Evolutionary conservation across 129 eudicot species (phyloP), one percentile per base, ranked within the genome.

Genomic region (Ambrosia artemisiifolia): DNA sequence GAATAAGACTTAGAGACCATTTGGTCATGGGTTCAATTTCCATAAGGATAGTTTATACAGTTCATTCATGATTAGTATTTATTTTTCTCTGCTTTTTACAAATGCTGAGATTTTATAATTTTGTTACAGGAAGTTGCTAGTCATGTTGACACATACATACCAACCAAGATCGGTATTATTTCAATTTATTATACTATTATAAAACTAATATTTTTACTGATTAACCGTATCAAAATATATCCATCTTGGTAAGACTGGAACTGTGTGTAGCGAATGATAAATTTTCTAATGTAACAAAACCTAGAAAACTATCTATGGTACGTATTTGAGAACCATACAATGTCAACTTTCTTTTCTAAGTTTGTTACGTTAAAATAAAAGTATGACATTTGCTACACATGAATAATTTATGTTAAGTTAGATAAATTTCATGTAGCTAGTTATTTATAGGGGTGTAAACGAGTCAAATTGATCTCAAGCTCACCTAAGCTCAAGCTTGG

Each of bases 131-230:
- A n/a, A 11, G 42, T 10, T 11, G 18, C 73, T 7, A 28, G 57
- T n/a, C n/a, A n/a, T 28, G 18, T 1, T 16, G 14, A 28, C 72
- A 19, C 56, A 11, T 63, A 64, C 10, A 0, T 65, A 8, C 63
- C 71, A 55, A 9, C 56, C 63, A 63, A 49, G 51, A 63, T 62
- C 7, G 78, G 78, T 63, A 51, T 48, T 4, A 36, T 35, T 73
- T 30, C n/a, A 34, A 33, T 9, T 59, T 17, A n/a, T 40, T 43
- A 14, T 40, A 13, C 12, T 11, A 35, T 33, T 6, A 1, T 7
- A 7, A 32, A 12, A 30, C 3, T 5, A 30, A 5, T 13, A 1
- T 1, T 1, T n/a, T 51, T 17, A 8, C 5, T 2, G 12, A 30
- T 0, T 56, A 8, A 2, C 4, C 12, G 5, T 8, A 6, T 13